phyloP scores from a whole-genome alignment of 2,329 filamentous ascomycete genomes.

The Calonectria montana region DNA sequence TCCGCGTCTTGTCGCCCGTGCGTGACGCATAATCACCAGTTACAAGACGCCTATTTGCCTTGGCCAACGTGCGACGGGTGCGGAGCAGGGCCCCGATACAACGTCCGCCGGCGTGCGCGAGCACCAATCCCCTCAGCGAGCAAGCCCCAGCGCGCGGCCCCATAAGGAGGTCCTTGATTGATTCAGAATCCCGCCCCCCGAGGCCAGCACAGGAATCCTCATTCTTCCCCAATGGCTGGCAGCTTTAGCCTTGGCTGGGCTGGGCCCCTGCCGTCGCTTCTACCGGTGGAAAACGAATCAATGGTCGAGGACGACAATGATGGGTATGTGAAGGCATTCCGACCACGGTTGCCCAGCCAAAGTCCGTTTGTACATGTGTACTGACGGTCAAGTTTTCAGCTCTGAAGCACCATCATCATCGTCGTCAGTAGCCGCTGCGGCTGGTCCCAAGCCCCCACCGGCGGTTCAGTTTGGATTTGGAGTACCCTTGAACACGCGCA shows the following conservation, averaged over 20 bases:
- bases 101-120: not conserved
- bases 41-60: not conserved
- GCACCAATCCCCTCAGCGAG: conserved; percentile 1
- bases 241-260: conserved; percentile 25
- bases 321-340: conserved; percentile 8
- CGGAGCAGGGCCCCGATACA: not conserved
- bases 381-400: conserved; percentile 9
- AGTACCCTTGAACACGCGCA: conserved; percentile 27
- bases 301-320: conserved; percentile 9
- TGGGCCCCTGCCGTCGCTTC: conserved; percentile 27
- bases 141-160: not conserved
- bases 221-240: conserved; percentile 17
- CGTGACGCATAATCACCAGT: conserved; percentile 12
- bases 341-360: not conserved
- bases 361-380: not conserved
- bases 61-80: not conserved
- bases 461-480: conserved; percentile 30
- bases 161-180: not conserved
- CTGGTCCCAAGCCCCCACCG: conserved; percentile 14
- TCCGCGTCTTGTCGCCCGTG: conserved; percentile 10
- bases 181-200: not conserved
- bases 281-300: conserved; percentile 15
- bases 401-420: not conserved
- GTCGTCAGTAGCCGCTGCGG: not conserved
- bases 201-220: not conserved